These are phyloP conservation scores for Phycomyces blakesleeanus DNA, from an alignment of 192 early-diverging fungal species.

Conservation along the genomic window DNA sequence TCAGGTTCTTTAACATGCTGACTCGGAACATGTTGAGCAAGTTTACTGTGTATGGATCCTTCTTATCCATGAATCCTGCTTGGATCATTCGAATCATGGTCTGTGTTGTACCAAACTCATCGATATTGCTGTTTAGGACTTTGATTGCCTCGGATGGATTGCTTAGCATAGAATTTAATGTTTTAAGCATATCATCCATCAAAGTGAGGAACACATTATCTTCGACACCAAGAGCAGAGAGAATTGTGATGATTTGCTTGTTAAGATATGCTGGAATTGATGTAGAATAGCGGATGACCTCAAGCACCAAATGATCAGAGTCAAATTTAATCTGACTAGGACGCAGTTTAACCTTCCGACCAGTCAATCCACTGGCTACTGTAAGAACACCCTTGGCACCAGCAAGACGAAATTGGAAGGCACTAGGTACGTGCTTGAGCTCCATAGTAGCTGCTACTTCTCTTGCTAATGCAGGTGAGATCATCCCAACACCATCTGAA, in stretches of 20 bases:
- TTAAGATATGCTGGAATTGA: slow-evolving; percentile 56
- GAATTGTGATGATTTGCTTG: slow-evolving; percentile 60
- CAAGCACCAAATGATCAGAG: slow-evolving; percentile 43
- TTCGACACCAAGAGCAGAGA: slow-evolving; percentile 53
- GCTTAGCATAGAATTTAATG: slow-evolving; percentile 34
- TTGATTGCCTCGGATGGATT: slow-evolving; percentile 34
- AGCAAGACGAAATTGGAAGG: slow-evolving; percentile 70
- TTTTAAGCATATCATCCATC: slow-evolving; percentile 38
- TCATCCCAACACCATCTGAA: slow-evolving; percentile 71
- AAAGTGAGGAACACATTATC: slow-evolving; percentile 53
- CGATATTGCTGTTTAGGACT: slow-evolving; percentile 38
- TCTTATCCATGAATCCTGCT: slow-evolving; percentile 41
- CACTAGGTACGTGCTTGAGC: slow-evolving; percentile 43
- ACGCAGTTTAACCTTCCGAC: slow-evolving; percentile 44
- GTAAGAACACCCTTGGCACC: slow-evolving; percentile 63
- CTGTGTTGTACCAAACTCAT: slow-evolving; percentile 39
- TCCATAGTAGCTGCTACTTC: slow-evolving; percentile 37
- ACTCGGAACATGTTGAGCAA: slow-evolving; percentile 42
- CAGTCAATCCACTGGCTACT: slow-evolving; percentile 26
- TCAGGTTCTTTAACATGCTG: slow-evolving; percentile 42
- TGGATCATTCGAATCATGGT: slow-evolving; percentile 40
- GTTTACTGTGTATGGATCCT: slow-evolving; percentile 44
- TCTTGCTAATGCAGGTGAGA: slow-evolving; percentile 47
- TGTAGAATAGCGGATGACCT: slow-evolving; percentile 53
- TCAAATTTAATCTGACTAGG: slow-evolving; percentile 60